Percentiles rank a stretch among this genome's conserved stretches.
phyloP scores from a whole-genome alignment of 2,329 filamentous ascomycete species.

The Parastagonospora nodorum region DNA sequence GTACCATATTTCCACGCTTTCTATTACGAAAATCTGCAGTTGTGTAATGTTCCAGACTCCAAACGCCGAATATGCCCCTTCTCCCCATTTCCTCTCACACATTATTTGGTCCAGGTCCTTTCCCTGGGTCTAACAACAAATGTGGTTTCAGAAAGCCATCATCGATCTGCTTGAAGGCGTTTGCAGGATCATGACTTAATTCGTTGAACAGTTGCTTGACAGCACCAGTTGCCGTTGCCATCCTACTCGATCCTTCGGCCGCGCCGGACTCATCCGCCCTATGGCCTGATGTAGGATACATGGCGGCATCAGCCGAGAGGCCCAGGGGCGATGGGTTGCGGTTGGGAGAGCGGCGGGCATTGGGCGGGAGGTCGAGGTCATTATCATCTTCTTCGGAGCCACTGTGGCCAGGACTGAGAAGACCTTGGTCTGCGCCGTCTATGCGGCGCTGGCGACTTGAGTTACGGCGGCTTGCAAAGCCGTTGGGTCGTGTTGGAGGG shows the following conservation, averaged over 20 bases:
- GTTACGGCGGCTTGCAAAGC: conserved; percentile 57
- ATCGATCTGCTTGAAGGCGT: conserved; percentile 88
- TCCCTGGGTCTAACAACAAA: conserved; percentile 73
- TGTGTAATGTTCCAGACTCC: conserved; percentile 6
- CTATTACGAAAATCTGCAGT: not conserved
- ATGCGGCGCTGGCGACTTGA: conserved; percentile 55
- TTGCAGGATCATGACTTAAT: conserved; percentile 82
- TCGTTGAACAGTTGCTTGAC: conserved; percentile 79
- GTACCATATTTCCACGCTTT: not conserved
- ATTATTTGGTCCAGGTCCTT: conserved; percentile 43
- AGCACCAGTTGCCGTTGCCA: conserved; percentile 74
- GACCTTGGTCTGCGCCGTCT: conserved; percentile 58
- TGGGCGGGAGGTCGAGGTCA: conserved; percentile 66
- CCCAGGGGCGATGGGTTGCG: conserved; percentile 38
- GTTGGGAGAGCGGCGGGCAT: conserved; percentile 55
- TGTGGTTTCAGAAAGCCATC: conserved; percentile 96
- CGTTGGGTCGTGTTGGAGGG: conserved; percentile 47
- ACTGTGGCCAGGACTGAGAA: conserved; percentile 56
- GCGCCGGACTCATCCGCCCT: conserved; percentile 16
- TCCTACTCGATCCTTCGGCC: conserved; percentile 30
- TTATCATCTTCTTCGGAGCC: conserved; percentile 57
- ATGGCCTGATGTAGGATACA: conserved; percentile 50
- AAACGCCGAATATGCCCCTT: conserved; percentile 28
- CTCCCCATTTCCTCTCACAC: conserved; percentile 27
- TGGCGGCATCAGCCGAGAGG: conserved; percentile 20